These are phyloP conservation scores for Anthracocystis walkeri DNA, from an alignment of 1,284 basidiomycete genomes.

Conservation along the genomic window DNA sequence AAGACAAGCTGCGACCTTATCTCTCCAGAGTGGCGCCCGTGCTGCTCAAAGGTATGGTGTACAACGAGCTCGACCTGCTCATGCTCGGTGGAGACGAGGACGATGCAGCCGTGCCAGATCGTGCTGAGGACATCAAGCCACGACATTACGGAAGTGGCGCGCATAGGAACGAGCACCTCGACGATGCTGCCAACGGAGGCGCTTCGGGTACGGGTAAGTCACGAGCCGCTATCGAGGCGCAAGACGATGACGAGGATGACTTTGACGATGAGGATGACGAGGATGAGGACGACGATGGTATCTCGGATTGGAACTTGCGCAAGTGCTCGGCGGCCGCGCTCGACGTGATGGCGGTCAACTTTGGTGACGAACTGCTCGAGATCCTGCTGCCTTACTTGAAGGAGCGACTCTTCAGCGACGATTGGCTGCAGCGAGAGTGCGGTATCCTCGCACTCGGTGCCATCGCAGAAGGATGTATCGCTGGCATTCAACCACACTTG, in stretches of 20 bases:
- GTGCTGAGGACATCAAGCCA: slow-evolving; percentile 86
- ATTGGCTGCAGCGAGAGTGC: slow-evolving; percentile 95
- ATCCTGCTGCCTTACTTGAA: slow-evolving; percentile 90
- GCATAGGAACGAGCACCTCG: slow-evolving; percentile 73
- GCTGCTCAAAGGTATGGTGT: slow-evolving; percentile 95
- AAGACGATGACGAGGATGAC: slow-evolving; percentile 77
- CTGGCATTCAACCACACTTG: slow-evolving; percentile 92
- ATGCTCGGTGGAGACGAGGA: slow-evolving; percentile 94
- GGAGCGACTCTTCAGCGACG: slow-evolving; percentile 89
- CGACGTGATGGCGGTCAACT: slow-evolving; percentile 94
- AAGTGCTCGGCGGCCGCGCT: slow-evolving; percentile 98
- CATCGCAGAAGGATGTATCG: slow-evolving; percentile 98
- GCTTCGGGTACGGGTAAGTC: slow-evolving; percentile 59
- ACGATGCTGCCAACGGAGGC: slow-evolving; percentile 61
- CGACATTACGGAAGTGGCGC: slow-evolving; percentile 84
- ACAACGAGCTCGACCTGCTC: slow-evolving; percentile 94
- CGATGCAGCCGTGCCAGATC: slow-evolving; percentile 83
- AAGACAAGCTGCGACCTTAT: slow-evolving; percentile 84
- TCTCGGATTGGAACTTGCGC: slow-evolving; percentile 98
- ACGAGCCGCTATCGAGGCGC: slow-evolving; percentile 72
- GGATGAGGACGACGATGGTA: slow-evolving; percentile 93
- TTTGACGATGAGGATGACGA: slow-evolving; percentile 88
- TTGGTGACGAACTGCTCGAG: slow-evolving; percentile 85
- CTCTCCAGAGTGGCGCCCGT: slow-evolving; percentile 90
- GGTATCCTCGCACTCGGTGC: slow-evolving; percentile 96